These are phyloP conservation scores for Lactarius psammicola DNA, from an alignment of 768 basidiomycete species.

Conservation along the genomic window DNA sequence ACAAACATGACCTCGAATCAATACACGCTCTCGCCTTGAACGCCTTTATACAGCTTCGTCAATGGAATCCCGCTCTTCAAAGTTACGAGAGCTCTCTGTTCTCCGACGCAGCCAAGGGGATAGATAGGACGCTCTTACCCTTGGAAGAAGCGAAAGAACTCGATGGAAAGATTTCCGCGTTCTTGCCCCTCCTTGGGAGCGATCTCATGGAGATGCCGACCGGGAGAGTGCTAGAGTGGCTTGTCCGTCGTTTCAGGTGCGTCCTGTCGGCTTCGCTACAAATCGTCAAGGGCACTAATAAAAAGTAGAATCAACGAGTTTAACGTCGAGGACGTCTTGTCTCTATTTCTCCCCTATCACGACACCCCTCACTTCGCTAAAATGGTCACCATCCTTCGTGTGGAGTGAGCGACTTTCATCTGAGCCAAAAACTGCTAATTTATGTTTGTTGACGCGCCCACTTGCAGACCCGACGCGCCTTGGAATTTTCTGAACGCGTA, in stretches of 20 bases:
- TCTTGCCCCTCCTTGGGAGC: constrained; percentile 70
- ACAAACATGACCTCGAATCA: constrained; percentile 83
- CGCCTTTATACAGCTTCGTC: constrained; percentile 68
- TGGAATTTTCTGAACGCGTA: constrained; percentile 73
- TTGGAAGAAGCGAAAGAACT: constrained; percentile 61
- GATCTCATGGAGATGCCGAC: constrained; percentile 80
- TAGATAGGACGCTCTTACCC: constrained; percentile 77
- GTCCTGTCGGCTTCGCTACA: constrained; percentile 25
- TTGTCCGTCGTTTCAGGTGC: constrained; percentile 89
- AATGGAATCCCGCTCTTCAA: constrained; percentile 56
- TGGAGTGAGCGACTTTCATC: constrained; percentile 49
- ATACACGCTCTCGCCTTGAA: constrained; percentile 79
- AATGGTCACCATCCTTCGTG: constrained; percentile 82
- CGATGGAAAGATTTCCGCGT: constrained; percentile 56
- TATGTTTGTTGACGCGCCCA: constrained; percentile 16
- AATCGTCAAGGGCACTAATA: background rate
- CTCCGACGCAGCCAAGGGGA: constrained; percentile 68
- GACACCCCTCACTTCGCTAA: constrained; percentile 93
- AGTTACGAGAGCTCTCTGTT: constrained; percentile 73
- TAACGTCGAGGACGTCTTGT: constrained; percentile 74
- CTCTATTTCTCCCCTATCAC: constrained; percentile 91
- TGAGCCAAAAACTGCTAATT: background rate
- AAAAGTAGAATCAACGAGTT: constrained; percentile 81
- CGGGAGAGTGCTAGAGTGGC: constrained; percentile 89
- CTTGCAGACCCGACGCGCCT: constrained; percentile 51